Evolutionary conservation across 2,329 filamentous ascomycete genomes (phyloP).

Genomic region (Verticillium zaregamsianum): DNA sequence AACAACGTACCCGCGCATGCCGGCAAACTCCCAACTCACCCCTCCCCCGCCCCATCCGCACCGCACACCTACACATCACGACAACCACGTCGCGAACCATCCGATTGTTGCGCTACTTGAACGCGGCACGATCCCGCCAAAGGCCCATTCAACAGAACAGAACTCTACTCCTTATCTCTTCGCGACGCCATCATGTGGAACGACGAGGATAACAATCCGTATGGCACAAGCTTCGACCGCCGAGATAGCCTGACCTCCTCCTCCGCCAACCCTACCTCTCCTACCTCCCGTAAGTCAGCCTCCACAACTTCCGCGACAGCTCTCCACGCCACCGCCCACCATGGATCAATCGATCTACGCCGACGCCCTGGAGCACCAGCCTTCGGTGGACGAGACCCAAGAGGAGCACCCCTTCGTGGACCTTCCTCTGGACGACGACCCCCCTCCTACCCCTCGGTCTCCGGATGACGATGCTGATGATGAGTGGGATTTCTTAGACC

Average conservation of each 20-base stretch:
- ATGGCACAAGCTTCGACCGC: conserved; percentile 84
- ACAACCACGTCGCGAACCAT: neutral
- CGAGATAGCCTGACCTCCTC: conserved; percentile 75
- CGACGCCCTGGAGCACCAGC: neutral
- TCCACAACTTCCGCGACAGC: neutral
- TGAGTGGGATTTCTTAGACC: conserved; percentile 42
- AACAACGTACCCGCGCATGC: neutral
- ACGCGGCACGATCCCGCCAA: neutral
- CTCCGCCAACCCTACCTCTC: conserved; percentile 60
- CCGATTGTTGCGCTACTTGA: neutral
- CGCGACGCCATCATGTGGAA: conserved; percentile 74
- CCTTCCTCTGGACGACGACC: neutral
- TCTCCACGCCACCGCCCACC: neutral
- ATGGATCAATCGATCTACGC: neutral
- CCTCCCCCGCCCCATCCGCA: neutral
- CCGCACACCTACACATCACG: neutral
- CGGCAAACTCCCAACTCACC: neutral
- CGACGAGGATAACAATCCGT: conserved; percentile 98
- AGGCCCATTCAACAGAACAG: neutral
- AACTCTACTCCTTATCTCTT: conserved; percentile 1
- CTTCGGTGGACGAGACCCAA: neutral
- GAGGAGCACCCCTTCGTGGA: neutral
- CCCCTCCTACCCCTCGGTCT: neutral
- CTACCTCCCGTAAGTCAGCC: conserved; percentile 45
- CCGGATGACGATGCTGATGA: conserved; percentile 33